Evolutionary conservation across 768 basidiomycete genomes (phyloP).

Genomic region (Hygrophoropsis aurantiaca): DNA sequence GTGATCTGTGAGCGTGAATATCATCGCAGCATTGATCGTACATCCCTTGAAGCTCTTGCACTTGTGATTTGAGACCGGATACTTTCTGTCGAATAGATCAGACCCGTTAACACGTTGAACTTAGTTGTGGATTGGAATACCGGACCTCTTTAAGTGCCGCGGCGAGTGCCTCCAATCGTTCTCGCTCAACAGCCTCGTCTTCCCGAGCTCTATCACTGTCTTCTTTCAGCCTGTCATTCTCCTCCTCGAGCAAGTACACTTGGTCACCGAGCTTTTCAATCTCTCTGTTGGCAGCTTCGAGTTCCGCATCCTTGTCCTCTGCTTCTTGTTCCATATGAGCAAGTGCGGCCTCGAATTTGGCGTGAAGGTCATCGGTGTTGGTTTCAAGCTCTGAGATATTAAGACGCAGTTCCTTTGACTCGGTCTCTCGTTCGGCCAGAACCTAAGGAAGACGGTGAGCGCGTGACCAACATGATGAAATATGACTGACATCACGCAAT

Average conservation of each 20-base stretch:
- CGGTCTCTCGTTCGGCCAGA: constrained; percentile 75
- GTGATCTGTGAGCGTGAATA: constrained; percentile 62
- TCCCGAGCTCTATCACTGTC: constrained; percentile 67
- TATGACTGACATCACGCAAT: constrained; percentile 59
- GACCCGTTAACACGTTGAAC: background rate
- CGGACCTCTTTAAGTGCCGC: constrained; percentile 80
- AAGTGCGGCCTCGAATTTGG: constrained; percentile 73
- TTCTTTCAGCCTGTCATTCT: constrained; percentile 74
- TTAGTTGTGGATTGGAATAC: background rate
- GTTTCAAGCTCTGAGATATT: constrained; percentile 75
- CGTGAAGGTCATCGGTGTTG: constrained; percentile 65
- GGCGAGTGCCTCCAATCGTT: constrained; percentile 64
- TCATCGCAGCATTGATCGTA: constrained; percentile 67
- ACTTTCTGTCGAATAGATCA: constrained; percentile 57
- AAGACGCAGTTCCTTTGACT: constrained; percentile 72
- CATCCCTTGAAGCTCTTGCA: constrained; percentile 62
- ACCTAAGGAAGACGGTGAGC: constrained; percentile 42
- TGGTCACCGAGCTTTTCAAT: constrained; percentile 80
- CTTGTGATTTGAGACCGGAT: constrained; percentile 56
- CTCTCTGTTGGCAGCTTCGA: constrained; percentile 69
- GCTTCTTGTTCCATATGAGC: constrained; percentile 77
- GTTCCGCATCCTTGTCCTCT: constrained; percentile 77
- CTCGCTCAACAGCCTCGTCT: constrained; percentile 71
- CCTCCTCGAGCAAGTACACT: constrained; percentile 84
- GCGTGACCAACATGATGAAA: background rate